A percentile compares a stretch with the other conserved stretches of the same genome.
Conservation (phyloP, 2,329 filamentous ascomycete species). For the Capronia epimyces region DNA sequence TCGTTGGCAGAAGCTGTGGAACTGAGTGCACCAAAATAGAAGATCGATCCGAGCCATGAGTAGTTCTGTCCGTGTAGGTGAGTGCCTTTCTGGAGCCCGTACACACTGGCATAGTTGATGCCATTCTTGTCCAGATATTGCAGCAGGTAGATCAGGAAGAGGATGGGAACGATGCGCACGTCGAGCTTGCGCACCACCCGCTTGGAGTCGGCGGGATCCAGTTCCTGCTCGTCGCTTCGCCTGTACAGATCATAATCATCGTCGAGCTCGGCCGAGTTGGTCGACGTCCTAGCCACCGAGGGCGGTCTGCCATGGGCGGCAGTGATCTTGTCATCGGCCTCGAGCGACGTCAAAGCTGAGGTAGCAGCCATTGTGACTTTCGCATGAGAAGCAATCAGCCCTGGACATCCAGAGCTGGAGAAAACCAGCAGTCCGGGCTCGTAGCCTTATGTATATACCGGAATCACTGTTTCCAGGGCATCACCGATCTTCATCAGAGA, state of each 20-base stretch:
- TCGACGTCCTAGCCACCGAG: conserved; percentile 4
- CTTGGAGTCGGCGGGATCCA: conserved; percentile 23
- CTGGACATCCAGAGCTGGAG: neutral
- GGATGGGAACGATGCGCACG: conserved; percentile 20
- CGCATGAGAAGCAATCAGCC: neutral
- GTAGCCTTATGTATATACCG: no score
- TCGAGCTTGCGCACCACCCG: conserved; percentile 26
- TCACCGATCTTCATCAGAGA: no score
- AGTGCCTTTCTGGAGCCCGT: conserved; percentile 34
- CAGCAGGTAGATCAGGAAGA: conserved; percentile 25
- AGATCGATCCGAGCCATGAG: conserved; percentile 45
- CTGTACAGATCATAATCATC: conserved; percentile 39
- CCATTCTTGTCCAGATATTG: conserved; percentile 28
- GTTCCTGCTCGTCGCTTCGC: conserved; percentile 28
- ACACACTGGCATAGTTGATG: conserved; percentile 41
- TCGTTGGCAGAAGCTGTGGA: neutral
- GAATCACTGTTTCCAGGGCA: no score
- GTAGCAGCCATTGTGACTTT: neutral
- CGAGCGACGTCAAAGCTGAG: neutral
- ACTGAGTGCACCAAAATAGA: conserved; percentile 39
- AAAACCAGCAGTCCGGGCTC: neutral
- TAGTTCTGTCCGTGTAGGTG: conserved; percentile 44
- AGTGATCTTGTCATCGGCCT: conserved; percentile 16
- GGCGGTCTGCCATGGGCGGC: conserved; percentile 10
- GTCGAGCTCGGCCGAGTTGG: conserved; percentile 30